Conservation (phyloP, 2,329 filamentous ascomycete species). For the Endoconidiophora laricicola region DNA sequence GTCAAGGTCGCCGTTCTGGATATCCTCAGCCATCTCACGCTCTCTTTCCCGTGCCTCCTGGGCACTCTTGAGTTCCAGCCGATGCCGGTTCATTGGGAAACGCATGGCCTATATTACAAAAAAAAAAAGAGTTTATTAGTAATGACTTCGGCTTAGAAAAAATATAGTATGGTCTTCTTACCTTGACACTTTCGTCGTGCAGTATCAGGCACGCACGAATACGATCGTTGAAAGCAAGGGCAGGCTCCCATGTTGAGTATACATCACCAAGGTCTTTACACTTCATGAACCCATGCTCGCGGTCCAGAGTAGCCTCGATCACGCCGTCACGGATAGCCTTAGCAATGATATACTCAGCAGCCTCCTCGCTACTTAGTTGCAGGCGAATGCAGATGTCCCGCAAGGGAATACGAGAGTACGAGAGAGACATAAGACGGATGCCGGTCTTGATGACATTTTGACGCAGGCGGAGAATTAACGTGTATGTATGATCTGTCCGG, state of each 20-base stretch:
- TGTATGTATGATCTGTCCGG: constrained; percentile 88
- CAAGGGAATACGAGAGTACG: constrained; percentile 91
- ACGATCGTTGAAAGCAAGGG: constrained; percentile 93
- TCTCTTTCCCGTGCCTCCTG: constrained; percentile 96
- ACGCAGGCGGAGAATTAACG: constrained; percentile 78
- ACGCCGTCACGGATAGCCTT: constrained; percentile 97
- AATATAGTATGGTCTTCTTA: constrained; percentile 25
- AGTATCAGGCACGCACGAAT: constrained; percentile 81
- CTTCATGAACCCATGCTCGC: constrained; percentile 95
- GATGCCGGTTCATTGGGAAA: constrained; percentile 98
- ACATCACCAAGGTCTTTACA: constrained; percentile 93
- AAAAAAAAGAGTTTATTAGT: not conserved
- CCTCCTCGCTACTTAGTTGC: constrained; percentile 87
- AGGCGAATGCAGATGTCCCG: constrained; percentile 94
- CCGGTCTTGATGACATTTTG: constrained; percentile 99
- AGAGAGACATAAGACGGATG: constrained; percentile 97
- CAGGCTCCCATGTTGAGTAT: constrained; percentile 87
- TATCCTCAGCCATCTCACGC: constrained; percentile 95
- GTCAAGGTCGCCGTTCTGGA: constrained; percentile 91
- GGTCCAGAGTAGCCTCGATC: constrained; percentile 86
- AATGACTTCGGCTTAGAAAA: constrained; percentile 13
- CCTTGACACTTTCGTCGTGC: constrained; percentile 97
- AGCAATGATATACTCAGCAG: constrained; percentile 95
- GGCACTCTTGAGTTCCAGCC: constrained; percentile 90
- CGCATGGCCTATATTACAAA: constrained; percentile 62